Base-by-base conservation (phyloP, 345 rosid species). In the Toxicodendron radicans region DNA sequence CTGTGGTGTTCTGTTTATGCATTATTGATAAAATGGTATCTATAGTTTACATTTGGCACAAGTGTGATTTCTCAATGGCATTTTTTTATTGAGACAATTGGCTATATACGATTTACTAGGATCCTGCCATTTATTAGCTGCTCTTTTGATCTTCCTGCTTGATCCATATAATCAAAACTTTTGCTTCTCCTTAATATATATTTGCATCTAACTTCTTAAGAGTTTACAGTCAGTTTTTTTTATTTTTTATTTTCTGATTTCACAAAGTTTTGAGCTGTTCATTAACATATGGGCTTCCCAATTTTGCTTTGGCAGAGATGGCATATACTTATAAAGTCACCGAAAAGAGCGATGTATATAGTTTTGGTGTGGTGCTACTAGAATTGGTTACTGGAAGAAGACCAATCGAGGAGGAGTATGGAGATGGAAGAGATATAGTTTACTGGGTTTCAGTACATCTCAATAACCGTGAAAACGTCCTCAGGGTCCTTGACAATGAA, bases 351-450 rank as follows among this genome's bases (percentile, higher is more conserved):
- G 99, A 95, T 7, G 97, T 92, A 8, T 91, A 90, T 73, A 92
- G 98, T 72, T 92, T 87, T 10, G 98, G 99, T 0, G 93, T 95
- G 33, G 98, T 95, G 71, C 90, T 95, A 33, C 82, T 91, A 41
- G 97, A 95, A 73, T 54, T 95, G 24, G 80, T 83, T 2, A 91
- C 92, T 0, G 89, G 97, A 38, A 84, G 81, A 69, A 81, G 73
- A 56, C 86, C 98, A 0, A 58, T 89, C 10, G 99, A 92, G 76
- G 95, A 90, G 2, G 85, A 80, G 68, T 92, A 85, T 18, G 97
- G 97, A 43, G 95, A 91, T 41, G 96, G 92, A 2, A 89, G 88
- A 78, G 94, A 91, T 65, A 86, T 95, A 0, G 98, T 91, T 48
- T 83, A 85, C 64, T 87, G 93, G 93, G 94, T 87, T 41, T 82